A percentile compares a stretch with the other conserved stretches of the same genome.
Evolutionary conservation across 2,329 filamentous ascomycete species (phyloP).

Genomic region (Paecilomyces niveus): DNA sequence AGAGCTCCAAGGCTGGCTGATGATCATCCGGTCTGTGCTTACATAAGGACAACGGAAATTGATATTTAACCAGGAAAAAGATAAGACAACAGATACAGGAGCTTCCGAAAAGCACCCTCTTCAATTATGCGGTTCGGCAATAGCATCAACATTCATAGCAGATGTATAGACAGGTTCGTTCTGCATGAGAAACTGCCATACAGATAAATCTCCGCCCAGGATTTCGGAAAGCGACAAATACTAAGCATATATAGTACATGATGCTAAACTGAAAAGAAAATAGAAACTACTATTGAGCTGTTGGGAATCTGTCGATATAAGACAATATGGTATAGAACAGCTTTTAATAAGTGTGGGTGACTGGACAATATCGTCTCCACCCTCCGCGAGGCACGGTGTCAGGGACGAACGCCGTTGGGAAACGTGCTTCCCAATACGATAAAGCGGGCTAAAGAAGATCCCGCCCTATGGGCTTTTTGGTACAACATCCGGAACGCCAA

Average conservation of each 20-base stretch:
- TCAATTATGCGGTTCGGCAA: background rate
- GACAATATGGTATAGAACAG: background rate
- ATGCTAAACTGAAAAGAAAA: background rate
- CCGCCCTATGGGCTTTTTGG: background rate
- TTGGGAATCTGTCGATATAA: background rate
- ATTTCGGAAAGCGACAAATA: background rate
- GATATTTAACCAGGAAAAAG: background rate
- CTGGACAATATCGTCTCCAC: background rate
- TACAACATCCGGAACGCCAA: slow-evolving; percentile 7
- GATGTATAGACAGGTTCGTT: background rate
- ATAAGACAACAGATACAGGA: background rate
- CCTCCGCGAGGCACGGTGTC: background rate
- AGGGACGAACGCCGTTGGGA: background rate
- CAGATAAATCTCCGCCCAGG: background rate
- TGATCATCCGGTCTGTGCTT: background rate
- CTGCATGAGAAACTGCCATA: background rate
- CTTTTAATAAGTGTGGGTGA: background rate
- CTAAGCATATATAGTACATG: background rate
- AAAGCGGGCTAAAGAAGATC: background rate
- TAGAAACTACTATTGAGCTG: background rate
- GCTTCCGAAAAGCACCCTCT: background rate
- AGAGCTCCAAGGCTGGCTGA: background rate
- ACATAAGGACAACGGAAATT: background rate
- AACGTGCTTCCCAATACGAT: background rate
- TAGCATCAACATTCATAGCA: background rate